Percentiles rank a stretch among this genome's conserved stretches.
Conservation (phyloP, 306 rosid species). For the Echinosophora koreensis region DNA sequence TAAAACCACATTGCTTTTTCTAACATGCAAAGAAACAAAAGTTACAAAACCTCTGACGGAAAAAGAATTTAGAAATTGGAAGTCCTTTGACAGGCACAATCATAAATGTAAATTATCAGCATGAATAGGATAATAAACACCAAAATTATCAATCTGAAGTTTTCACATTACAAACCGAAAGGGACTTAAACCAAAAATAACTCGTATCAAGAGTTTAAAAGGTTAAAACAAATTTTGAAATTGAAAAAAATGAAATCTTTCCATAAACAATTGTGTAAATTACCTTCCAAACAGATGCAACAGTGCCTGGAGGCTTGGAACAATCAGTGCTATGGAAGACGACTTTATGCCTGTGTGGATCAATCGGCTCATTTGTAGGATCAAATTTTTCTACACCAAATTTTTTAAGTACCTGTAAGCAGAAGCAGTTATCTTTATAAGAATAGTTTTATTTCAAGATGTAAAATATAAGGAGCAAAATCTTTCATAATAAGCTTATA, state of each 20-base stretch:
- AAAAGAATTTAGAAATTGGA: not conserved
- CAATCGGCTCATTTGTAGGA: constrained; percentile 82
- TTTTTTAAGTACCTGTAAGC: constrained; percentile 75
- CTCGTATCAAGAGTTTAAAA: not conserved
- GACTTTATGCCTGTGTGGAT: constrained; percentile 85
- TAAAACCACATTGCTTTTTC: not conserved
- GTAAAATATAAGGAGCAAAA: constrained; percentile 13
- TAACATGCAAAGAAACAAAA: constrained; percentile 6
- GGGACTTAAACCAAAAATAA: constrained; percentile 4
- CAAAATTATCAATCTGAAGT: constrained; percentile 7
- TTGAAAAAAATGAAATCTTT: not conserved
- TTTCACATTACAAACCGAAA: not conserved
- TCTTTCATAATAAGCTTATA: not conserved
- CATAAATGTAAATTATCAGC: constrained; percentile 26
- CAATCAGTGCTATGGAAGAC: constrained; percentile 70
- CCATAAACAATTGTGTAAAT: not conserved
- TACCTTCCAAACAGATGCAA: constrained; percentile 88
- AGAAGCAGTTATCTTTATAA: constrained; percentile 31
- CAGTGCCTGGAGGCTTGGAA: constrained; percentile 83
- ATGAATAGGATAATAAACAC: not conserved
- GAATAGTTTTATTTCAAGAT: constrained; percentile 15
- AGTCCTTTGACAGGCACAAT: not conserved
- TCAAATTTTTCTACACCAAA: constrained; percentile 79
- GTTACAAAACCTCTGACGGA: not conserved
- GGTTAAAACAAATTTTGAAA: not conserved